Conservation (phyloP, 495 filamentous ascomycete genomes). For the Penicillium parvum region DNA sequence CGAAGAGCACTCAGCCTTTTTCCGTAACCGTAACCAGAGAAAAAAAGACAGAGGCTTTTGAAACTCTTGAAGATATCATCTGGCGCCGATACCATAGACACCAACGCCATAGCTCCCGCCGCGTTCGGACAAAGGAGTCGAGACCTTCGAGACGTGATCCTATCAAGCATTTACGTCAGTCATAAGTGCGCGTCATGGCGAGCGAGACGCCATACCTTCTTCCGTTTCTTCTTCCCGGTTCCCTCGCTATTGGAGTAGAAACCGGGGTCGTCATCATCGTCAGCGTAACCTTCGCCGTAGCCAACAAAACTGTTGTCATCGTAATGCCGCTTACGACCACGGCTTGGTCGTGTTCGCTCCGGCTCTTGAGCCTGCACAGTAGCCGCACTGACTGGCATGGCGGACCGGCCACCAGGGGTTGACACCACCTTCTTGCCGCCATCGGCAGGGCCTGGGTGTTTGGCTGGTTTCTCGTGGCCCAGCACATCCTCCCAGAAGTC, state of each 20-base stretch:
- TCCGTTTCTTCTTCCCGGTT: constrained; percentile 45
- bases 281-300: constrained; percentile 61
- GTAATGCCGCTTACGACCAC: constrained; percentile 63
- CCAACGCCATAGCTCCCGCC: constrained; percentile 44
- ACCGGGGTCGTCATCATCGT: constrained; percentile 54
- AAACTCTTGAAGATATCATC: constrained; percentile 24
- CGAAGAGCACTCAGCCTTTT: too few relatives aligned
- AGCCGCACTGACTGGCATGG: constrained; percentile 29
- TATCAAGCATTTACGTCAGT: constrained; percentile 13
- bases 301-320: constrained; percentile 64
- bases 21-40: constrained; percentile 15
- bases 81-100: constrained; percentile 47
- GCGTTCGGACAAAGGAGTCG: constrained; percentile 42
- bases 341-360: constrained; percentile 50
- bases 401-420: constrained; percentile 27
- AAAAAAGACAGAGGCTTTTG: constrained; percentile 19
- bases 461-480: constrained; percentile 53
- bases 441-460: constrained; percentile 28
- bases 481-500: constrained; percentile 56
- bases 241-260: constrained; percentile 46
- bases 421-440: constrained; percentile 35
- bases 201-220: constrained; percentile 41
- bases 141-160: constrained; percentile 44
- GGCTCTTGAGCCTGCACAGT: constrained; percentile 29
- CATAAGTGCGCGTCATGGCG: too few relatives aligned